Base-by-base conservation (phyloP, 352 stramenopile species). In the Phytophthora pinifolia region DNA sequence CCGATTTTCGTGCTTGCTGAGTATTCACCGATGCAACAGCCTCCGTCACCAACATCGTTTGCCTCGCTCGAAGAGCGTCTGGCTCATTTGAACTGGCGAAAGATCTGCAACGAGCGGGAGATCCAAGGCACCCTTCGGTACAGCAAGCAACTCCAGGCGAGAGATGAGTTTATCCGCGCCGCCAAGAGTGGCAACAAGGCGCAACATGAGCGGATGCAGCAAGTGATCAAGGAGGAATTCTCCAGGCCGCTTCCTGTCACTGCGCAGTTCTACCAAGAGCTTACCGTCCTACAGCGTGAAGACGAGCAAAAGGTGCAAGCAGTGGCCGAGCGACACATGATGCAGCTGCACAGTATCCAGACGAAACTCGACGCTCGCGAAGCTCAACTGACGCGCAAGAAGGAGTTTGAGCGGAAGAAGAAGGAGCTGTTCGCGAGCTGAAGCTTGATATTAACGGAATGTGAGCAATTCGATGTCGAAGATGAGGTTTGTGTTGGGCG, bases 401-500 rank as follows among this genome's bases (percentile, higher is more conserved):
- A 74, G 17, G 72, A 85, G 47, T 88, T 84, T 54, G 71, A 85
- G 32, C 67, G 67, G 42, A 88, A 88, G 65, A 83, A 83, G 44
- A 88, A 79, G 46, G 65, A 82, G 38, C 37, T 86, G 9, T 74
- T 87, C 32, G 42, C 56, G 6, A 45, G 3, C n/a, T 31, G 32
- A 13, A 30, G 14, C 27, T 25, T 12, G 22, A 29, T 53, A 35
- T 51, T 65, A 89, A 59, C 83, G 79, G 54, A 93, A 94, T 46
- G 86, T 86, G 25, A 97, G 62, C 14, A 98, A 64, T 55, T 98
- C 92, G 10, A 98, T 79, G 60, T 97, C 92, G 59, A 98, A 98
- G 20, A 94, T 83, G 20, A 98, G 70, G 62, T 96, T 89, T 20
- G 89, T 96, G 70, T 98, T 96, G 32, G 89, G 88, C 2, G 92